Base-by-base conservation (phyloP, 2,329 filamentous ascomycete species). In the Beauveria australis region DNA sequence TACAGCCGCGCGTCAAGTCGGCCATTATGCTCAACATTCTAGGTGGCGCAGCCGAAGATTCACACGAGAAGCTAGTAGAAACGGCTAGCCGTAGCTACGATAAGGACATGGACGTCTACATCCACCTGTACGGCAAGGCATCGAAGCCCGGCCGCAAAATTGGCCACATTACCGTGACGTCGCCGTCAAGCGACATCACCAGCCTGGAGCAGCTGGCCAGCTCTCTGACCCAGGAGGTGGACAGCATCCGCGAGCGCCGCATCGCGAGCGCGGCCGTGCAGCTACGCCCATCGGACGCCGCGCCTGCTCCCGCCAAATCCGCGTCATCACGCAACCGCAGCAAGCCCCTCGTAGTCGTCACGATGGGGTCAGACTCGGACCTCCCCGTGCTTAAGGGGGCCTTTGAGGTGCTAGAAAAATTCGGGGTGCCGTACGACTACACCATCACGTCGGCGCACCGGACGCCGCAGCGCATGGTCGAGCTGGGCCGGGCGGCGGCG, bases 111-210 rank as follows among this genome's bases (percentile, higher is more conserved):
- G 81, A 79, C 56, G 74, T 81, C 16, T 81, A 79, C 57, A 81
- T 97, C 12, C 93, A 99, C 69, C 84, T 97, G 52, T 99, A 99
- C 76, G 92, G 92, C 69, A 97, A 97, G 75, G 85, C 84, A 52
- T 89, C 92, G 28, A 90, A 92, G 67, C 91, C 90, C 5, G 89
- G 91, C 40, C 87, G 94, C 51, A 99, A 97, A 75, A 97, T 97
- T 77, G 93, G 93, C 12, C 94, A 99, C 73, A 85, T 99, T 66
- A 97, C 92, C 1, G 76, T 96, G 43, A 89, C 89, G 1, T 86
- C 86, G 1, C 79, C 82, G 14, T 85, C 83, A 0, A 85, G 92
- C 70, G 76, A 82, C 43, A 26, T 43, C 14, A 81, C 87, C 67
- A 85, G 88, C n/a, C 74, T 85, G 18, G 78, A 81, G 62, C 65